Evolutionary conservation across 1,284 basidiomycete genomes (phyloP), one percentile per base, ranked within the genome.

Genomic region (Fomitiporia mediterranea): DNA sequence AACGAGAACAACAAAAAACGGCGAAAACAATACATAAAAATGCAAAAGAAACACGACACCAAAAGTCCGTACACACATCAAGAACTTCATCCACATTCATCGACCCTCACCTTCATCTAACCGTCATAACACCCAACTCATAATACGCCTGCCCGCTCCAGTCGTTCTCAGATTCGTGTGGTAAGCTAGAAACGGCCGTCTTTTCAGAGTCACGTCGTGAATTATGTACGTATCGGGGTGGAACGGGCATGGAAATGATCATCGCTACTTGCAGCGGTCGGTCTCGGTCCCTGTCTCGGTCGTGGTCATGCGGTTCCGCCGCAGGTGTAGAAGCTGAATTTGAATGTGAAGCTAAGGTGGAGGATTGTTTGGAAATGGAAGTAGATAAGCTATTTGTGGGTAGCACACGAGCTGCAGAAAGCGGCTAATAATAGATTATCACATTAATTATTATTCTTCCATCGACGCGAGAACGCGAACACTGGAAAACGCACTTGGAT

Each of bases 201-300:
- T 39, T 39, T n/a, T n/a, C n/a, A n/a, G n/a, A n/a, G n/a, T n/a
- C n/a, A n/a, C 4, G 37, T 39, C 19, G 37, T 4, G 37, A 19
- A 19, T 13, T 3, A 39, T 4, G 37, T n/a, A 4, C 15, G 19
- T 4, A 19, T 42, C 21, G n/a, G 23, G 44, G 25, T 13, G 44
- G 17, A 13, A 30, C 15, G 11, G 50, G 50, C 50, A 51, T 51
- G n/a, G 39, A 21, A 13, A 51, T 39, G n/a, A 51, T 51, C 37
- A 51, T 40, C 7, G 50, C 19, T 17, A 39, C 37, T 8, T 28
- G 44, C 25, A 46, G 17, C 3, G 44, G 44, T 21, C 21, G 40
- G n/a, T n/a, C 15, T 43, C 25, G 25, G 27, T n/a, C n/a, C n/a
- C n/a, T n/a, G n/a, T n/a, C n/a, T n/a, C n/a, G n/a, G n/a, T n/a